phyloP scores from a whole-genome alignment of 1,139 yeast species.

The Hemisphaericaspora subhashii region DNA sequence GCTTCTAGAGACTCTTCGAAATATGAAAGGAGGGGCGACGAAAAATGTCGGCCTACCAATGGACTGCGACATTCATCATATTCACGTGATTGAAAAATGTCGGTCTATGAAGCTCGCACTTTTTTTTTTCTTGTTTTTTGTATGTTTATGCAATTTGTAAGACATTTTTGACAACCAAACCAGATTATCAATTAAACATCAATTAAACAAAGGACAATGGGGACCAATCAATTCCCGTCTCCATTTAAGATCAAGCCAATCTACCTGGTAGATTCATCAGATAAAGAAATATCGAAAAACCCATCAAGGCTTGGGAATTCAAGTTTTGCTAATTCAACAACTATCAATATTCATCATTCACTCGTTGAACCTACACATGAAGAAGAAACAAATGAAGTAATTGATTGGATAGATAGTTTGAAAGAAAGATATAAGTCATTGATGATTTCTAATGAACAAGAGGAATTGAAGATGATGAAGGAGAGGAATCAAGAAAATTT shows the following conservation, averaged over 20 bases:
- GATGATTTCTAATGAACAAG: conserved; percentile 23
- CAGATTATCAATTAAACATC: not conserved
- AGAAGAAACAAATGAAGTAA: conserved; percentile 33
- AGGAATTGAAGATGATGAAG: conserved; percentile 24
- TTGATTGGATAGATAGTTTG: conserved; percentile 53
- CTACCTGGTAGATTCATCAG: conserved; percentile 1
- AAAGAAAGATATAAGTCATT: conserved; percentile 40
- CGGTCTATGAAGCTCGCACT: no score
- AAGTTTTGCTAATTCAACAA: not conserved
- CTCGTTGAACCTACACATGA: not conserved
- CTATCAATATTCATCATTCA: not conserved
- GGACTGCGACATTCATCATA: no score
- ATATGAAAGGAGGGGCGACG: no score
- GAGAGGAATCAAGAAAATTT: conserved; percentile 10
- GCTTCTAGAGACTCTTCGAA: no score
- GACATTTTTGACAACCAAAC: not conserved
- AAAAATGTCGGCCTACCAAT: no score
- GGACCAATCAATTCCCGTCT: conserved; percentile 16
- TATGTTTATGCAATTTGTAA: no score
- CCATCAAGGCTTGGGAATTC: not conserved
- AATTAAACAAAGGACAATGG: conserved; percentile 7
- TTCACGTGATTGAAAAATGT: no score
- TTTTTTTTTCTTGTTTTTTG: no score
- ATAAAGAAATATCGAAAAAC: not conserved
- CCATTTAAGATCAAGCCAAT: conserved; percentile 15